Conservation (phyloP, 495 filamentous ascomycete genomes). For the Daldinia grandis region DNA sequence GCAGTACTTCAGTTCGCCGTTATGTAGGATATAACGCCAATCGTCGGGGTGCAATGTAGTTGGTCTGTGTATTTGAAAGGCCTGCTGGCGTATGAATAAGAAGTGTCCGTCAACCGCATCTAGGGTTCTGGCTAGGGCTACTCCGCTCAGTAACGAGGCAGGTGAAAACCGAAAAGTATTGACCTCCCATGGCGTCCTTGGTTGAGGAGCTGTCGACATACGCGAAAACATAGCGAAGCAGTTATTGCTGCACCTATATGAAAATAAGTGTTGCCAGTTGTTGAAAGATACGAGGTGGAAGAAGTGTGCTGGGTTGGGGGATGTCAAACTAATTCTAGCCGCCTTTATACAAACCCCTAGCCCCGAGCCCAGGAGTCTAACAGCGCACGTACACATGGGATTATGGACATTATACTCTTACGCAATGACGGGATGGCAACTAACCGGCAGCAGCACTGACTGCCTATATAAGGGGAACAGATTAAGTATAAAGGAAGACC, state of each 20-base stretch:
- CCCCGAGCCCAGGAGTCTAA: too few species aligned
- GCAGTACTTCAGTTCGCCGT: background rate
- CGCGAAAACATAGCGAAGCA: background rate
- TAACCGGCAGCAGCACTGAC: background rate
- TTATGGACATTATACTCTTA: background rate
- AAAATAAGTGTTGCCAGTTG: background rate
- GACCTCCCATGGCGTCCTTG: too few species aligned
- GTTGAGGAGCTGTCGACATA: too few species aligned
- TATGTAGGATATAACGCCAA: background rate
- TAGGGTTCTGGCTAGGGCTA: background rate
- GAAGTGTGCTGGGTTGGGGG: background rate
- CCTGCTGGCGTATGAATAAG: background rate
- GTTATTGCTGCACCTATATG: background rate
- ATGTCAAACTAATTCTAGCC: background rate
- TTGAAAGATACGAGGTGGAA: background rate
- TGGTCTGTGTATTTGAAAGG: background rate
- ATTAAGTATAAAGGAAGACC: too few species aligned
- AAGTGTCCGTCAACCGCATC: background rate
- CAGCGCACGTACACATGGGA: too few species aligned
- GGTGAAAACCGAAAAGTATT: background rate
- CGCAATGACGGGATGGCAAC: background rate
- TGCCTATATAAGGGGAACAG: background rate
- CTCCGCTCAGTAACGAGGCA: background rate
- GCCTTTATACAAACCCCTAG: background rate
- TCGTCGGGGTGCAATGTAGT: background rate